These are phyloP conservation scores for Spinacia oleracea DNA, from an alignment of 179 eudicot genomes.

Conservation along the genomic window DNA sequence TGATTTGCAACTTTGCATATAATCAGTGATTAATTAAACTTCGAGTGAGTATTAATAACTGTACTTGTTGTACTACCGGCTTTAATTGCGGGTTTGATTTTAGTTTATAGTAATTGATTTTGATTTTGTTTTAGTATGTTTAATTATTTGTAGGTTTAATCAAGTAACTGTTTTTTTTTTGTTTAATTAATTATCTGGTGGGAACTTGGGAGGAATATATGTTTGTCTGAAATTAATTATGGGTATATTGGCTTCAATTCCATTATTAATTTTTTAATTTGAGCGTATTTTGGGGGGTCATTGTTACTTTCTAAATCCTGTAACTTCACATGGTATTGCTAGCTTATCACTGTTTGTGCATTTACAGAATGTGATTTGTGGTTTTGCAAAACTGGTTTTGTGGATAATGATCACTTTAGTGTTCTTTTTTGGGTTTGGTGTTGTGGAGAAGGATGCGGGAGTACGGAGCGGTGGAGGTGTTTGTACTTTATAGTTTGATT, in stretches of 20 bases:
- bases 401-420: neutral
- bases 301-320: neutral
- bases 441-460: too few relatives aligned
- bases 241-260: neutral
- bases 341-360: neutral
- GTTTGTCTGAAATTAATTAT: neutral
- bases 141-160: conserved; percentile 1
- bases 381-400: neutral
- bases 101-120: neutral
- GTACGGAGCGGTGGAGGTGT: neutral
- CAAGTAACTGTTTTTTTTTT: neutral
- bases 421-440: neutral
- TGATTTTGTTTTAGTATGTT: neutral
- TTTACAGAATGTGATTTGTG: neutral
- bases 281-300: neutral
- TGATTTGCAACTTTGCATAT: neutral
- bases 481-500: neutral
- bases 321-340: neutral
- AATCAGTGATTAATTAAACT: neutral
- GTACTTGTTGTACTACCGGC: neutral
- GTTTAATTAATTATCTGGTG: neutral
- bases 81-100: neutral
- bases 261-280: neutral
- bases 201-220: neutral
- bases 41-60: neutral